phyloP scores from a whole-genome alignment of 176 grass and related monocot genomes.

The Aegilops longissima region DNA sequence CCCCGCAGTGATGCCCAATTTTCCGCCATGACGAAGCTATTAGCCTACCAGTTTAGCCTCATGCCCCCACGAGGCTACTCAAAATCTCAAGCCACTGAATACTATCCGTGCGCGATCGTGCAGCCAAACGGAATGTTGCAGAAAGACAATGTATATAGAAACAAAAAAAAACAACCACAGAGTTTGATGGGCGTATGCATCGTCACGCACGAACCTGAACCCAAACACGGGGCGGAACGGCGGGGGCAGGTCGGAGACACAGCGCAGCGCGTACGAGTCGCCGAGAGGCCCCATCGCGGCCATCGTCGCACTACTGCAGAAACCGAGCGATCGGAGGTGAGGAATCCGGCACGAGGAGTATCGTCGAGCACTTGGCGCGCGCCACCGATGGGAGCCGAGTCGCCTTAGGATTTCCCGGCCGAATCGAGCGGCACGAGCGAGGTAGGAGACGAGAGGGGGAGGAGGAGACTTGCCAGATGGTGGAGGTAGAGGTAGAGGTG shows the following conservation, averaged over 20 bases:
- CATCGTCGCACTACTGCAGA: slow-evolving; percentile 23
- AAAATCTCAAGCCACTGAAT: neutral
- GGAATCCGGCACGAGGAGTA: neutral
- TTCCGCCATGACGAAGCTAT: neutral
- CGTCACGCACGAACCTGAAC: slow-evolving; percentile 62
- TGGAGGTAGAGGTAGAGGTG: neutral
- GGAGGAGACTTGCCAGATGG: neutral
- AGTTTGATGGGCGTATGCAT: neutral
- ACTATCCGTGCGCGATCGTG: neutral
- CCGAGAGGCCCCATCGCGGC: slow-evolving; percentile 51
- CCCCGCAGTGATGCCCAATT: neutral
- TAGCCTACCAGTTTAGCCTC: neutral
- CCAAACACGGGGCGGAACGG: slow-evolving; percentile 62
- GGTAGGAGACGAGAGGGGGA: neutral
- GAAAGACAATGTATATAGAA: neutral
- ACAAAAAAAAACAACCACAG: neutral
- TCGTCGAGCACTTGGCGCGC: slow-evolving; percentile 29
- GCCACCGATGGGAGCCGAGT: neutral
- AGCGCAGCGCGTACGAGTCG: slow-evolving; percentile 65
- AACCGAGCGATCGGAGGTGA: neutral
- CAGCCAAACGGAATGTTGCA: neutral
- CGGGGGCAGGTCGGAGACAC: slow-evolving; percentile 65
- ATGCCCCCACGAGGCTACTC: neutral
- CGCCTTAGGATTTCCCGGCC: neutral
- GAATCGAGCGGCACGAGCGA: neutral